phyloP scores from a whole-genome alignment of 768 basidiomycete species.

The Chlorophyllum brunneum region DNA sequence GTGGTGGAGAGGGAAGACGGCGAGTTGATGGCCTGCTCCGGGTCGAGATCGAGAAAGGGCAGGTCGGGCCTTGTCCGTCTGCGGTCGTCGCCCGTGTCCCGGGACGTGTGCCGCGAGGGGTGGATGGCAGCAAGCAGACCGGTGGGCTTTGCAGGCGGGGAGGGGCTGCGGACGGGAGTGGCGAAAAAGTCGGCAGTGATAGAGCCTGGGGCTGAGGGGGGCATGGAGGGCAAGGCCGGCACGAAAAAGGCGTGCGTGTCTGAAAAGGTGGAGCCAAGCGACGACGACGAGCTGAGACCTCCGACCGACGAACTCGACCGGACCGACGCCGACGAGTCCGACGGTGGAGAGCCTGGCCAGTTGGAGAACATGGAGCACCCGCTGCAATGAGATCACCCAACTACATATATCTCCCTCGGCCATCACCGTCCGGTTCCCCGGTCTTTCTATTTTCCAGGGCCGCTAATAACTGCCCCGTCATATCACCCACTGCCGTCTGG shows the following conservation, averaged over 20 bases:
- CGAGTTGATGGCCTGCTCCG: slow-evolving; percentile 16
- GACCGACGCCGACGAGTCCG: slow-evolving; percentile 3
- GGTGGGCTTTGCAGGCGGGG: slow-evolving; percentile 17
- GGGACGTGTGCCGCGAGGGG: slow-evolving; percentile 32
- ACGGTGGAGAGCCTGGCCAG: slow-evolving; percentile 6
- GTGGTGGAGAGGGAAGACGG: slow-evolving; percentile 14
- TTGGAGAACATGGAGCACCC: background rate
- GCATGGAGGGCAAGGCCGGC: slow-evolving; percentile 29
- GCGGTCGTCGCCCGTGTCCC: slow-evolving; percentile 24
- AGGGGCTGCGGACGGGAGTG: slow-evolving; percentile 22
- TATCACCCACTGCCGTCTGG: too few species aligned
- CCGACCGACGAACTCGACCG: background rate
- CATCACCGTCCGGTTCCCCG: background rate
- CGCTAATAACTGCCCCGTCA: too few species aligned
- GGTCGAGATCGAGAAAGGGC: slow-evolving; percentile 17
- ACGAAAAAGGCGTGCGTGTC: slow-evolving; percentile 44
- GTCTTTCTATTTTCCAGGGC: background rate
- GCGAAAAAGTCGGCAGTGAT: slow-evolving; percentile 27
- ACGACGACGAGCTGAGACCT: slow-evolving; percentile 22
- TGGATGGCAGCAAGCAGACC: slow-evolving; percentile 17
- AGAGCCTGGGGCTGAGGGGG: slow-evolving; percentile 18
- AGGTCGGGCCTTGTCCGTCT: slow-evolving; percentile 17
- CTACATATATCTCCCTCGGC: background rate
- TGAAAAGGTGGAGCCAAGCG: slow-evolving; percentile 37
- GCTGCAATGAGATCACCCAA: background rate